Conservation (phyloP, 345 rosid species). For the Salix caprea region DNA sequence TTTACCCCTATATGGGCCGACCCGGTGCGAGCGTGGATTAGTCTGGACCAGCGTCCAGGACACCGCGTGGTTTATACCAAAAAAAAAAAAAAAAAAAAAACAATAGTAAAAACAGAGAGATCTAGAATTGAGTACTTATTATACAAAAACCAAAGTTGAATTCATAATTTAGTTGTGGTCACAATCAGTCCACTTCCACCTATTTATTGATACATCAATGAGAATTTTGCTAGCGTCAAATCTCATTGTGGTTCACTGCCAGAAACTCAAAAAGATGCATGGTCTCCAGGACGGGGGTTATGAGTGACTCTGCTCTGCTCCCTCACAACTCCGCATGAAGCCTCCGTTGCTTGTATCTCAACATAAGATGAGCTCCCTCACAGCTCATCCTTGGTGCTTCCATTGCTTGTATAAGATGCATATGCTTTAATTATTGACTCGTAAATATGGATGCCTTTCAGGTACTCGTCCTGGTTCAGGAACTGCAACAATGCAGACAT, state of each 20-base stretch:
- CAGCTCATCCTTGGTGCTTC: slow-evolving; percentile 58
- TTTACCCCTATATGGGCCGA: no score
- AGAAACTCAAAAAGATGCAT: neutral
- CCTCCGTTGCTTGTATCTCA: neutral
- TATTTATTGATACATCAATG: neutral
- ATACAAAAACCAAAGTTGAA: neutral
- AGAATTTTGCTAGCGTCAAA: neutral
- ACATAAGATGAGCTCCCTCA: slow-evolving; percentile 19
- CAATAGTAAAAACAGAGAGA: no score
- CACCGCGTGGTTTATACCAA: no score
- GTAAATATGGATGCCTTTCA: slow-evolving; percentile 74
- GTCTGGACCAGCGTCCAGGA: no score
- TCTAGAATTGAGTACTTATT: neutral
- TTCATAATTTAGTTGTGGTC: no score
- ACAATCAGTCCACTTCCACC: neutral
- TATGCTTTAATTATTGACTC: slow-evolving; percentile 66
- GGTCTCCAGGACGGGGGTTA: neutral
- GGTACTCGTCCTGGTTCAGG: slow-evolving; percentile 67
- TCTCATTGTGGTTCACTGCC: neutral
- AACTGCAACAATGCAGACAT: slow-evolving; percentile 48
- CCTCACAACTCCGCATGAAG: slow-evolving; percentile 42
- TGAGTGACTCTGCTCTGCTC: neutral
- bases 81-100: no score
- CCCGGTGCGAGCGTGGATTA: no score
- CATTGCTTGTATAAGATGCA: slow-evolving; percentile 43